Base-by-base conservation (phyloP, 495 filamentous ascomycete species). In the Glutinoglossum americanum region DNA sequence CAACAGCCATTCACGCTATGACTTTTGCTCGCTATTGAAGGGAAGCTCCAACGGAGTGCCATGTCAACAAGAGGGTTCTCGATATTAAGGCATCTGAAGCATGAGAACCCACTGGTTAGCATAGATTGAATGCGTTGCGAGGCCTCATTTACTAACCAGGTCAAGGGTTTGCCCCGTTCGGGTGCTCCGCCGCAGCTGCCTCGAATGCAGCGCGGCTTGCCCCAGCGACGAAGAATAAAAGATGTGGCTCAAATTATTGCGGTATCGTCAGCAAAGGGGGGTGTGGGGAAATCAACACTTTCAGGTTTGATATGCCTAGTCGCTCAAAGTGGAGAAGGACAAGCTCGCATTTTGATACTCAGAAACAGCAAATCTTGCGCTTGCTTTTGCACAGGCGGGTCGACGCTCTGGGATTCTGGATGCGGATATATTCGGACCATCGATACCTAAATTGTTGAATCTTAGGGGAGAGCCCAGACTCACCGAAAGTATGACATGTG, bases 401-500 rank as follows among this genome's bases (percentile, higher is more conserved):
- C 79, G 84, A 51, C 78, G 85, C 56, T 78, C 82, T 27, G 92
- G 92, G 0, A 84, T 99, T 62, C 78, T 99, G 13, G 92, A 99
- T 67, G 85, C 87, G 0, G 92, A 99, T 68, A 87, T 99, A 65
- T 97, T 95, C 67, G 93, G 93, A 0, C 93, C 92, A 0, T 93
- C 86, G 1, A 86, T 99, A 59, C 92, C 92, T 1, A 95, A 87
- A 1, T 75, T 99, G 0, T 76, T 98, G 59, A 81, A 88, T 65
- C 74, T 97, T 15, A 79, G 77, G 1, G 80, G 78, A 26, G 77
- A 89, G 67, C 86, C 87, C 11, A 72, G 78, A 28, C 73, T 92
- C 49, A 78, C 81, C 41, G 66, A 75, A 23, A 73, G 83, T 85
- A 65, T 39, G 35, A 32, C 15, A 15, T n/a, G 9, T 56, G 21